Evolutionary conservation across 2,329 filamentous ascomycete genomes (phyloP), one percentile per base, ranked within the genome.

Genomic region (Cordyceps farinosa): DNA sequence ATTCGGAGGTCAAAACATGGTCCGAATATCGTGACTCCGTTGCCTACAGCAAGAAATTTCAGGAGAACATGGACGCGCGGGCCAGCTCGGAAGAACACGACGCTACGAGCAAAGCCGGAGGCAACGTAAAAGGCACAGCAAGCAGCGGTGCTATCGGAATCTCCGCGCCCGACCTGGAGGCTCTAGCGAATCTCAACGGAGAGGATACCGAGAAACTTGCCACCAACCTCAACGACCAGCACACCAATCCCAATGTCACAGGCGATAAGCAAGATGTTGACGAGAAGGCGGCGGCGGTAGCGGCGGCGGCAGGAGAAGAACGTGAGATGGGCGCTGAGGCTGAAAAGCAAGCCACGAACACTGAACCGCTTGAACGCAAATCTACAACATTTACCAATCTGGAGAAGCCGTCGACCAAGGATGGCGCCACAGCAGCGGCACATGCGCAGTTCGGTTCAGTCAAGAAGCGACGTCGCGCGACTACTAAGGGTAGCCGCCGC

Each of bases 1-100:
- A 99, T 74, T 97, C 88, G 58, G 92, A 97, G 72, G 95, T 97
- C 32, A 89, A 87, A 67, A 94, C 90, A 50, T 99, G 95, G 95
- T 88, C 90, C 68, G 90, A 96, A 67, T 99, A 99, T 76, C 89
- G 91, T 66, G 90, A 96, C 68, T 96, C 90, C 71, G 82, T 85
- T 61, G 83, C 87, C 5, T 98, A 97, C 73, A 83, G 84, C 22
- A 87, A 90, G 68, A 85, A 87, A 52, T 97, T 99, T 79, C 84
- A 85, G 62, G 87, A 90, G 69, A 84, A 79, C 71, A 84, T 85
- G 81, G 81, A 81, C 54, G 78, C 78, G 75, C 91, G 80, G 74
- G 80, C 71, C 22, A 62, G 69, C 69, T 78, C 68, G 74, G 85
- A 81, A 32, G 77, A 89, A 73, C 69, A 80, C 73, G 74, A 82